phyloP scores from a whole-genome alignment of 768 basidiomycete genomes.

The Lentinula lateritia region DNA sequence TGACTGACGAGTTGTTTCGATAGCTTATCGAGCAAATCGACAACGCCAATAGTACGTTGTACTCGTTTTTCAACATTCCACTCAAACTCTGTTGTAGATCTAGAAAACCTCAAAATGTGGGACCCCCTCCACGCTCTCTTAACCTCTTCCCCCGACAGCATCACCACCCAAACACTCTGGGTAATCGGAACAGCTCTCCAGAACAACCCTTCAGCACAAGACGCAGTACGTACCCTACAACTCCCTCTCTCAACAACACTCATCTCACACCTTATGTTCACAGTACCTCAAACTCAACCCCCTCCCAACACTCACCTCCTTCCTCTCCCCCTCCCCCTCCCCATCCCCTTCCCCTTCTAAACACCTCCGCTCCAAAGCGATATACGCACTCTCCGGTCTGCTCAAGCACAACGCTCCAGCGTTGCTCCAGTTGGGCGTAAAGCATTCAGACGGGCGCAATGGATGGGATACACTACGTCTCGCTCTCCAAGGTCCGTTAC shows the following conservation, averaged over 20 bases:
- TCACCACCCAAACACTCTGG: conserved; percentile 74
- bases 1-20: neutral
- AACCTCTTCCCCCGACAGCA: conserved; percentile 45
- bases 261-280: too few species aligned
- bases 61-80: neutral
- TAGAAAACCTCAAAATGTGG: conserved; percentile 76
- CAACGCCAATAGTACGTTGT: conserved; percentile 71
- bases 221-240: conserved; percentile 37
- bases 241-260: too few species aligned
- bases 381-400: conserved; percentile 75
- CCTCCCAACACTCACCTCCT: conserved; percentile 54
- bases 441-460: conserved; percentile 22
- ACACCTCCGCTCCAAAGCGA: conserved; percentile 66
- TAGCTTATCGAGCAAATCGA: conserved; percentile 86
- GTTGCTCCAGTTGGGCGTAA: conserved; percentile 43
- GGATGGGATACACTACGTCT: conserved; percentile 64
- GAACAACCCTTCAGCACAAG: conserved; percentile 84
- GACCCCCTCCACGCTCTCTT: conserved; percentile 65
- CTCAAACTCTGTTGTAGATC: conserved; percentile 40
- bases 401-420: conserved; percentile 75
- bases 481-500: conserved; percentile 59
- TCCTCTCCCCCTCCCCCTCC: too few species aligned
- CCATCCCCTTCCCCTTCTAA: too few species aligned
- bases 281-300: conserved; percentile 67
- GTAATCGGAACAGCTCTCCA: conserved; percentile 85